These are phyloP conservation scores for Cryptococcus maquisensis DNA, from an alignment of 1,284 basidiomycete genomes.

Conservation along the genomic window DNA sequence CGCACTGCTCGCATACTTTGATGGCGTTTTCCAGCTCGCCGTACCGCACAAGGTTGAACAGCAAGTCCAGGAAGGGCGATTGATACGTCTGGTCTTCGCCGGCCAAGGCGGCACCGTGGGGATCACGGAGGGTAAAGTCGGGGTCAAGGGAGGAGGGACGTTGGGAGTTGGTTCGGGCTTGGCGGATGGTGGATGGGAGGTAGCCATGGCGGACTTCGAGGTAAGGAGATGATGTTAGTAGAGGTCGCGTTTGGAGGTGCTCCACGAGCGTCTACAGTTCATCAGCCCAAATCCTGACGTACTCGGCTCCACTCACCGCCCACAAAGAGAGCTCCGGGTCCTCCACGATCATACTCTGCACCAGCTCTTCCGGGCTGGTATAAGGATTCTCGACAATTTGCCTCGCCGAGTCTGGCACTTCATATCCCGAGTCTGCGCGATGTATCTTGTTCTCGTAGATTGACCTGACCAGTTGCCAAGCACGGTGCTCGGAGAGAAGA, in stretches of 20 bases:
- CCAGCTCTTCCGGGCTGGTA: constrained; percentile 37
- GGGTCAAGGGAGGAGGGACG: constrained; percentile 36
- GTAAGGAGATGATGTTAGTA: constrained; percentile 33
- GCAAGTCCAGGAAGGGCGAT: constrained; percentile 36
- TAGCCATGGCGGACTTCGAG: constrained; percentile 45
- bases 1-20: constrained; percentile 72
- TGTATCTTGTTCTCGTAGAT: constrained; percentile 40
- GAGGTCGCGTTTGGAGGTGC: constrained; percentile 40
- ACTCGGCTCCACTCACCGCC: constrained; percentile 22
- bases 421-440: constrained; percentile 29
- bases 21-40: constrained; percentile 79
- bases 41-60: constrained; percentile 43
- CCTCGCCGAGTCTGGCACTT: constrained; percentile 21
- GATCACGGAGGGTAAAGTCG: constrained; percentile 44
- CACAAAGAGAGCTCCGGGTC: constrained; percentile 38
- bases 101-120: constrained; percentile 35
- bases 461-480: constrained; percentile 42
- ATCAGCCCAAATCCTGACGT: not conserved
- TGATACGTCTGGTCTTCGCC: constrained; percentile 47
- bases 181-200: constrained; percentile 40
- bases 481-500: constrained; percentile 41
- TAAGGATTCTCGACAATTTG: constrained; percentile 37
- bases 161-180: constrained; percentile 23
- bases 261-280: constrained; percentile 34
- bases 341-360: constrained; percentile 41